A percentile compares a stretch with the other conserved stretches of the same genome.
Conservation (phyloP, 345 rosid species). For the Eucalyptus sideroxylon region DNA sequence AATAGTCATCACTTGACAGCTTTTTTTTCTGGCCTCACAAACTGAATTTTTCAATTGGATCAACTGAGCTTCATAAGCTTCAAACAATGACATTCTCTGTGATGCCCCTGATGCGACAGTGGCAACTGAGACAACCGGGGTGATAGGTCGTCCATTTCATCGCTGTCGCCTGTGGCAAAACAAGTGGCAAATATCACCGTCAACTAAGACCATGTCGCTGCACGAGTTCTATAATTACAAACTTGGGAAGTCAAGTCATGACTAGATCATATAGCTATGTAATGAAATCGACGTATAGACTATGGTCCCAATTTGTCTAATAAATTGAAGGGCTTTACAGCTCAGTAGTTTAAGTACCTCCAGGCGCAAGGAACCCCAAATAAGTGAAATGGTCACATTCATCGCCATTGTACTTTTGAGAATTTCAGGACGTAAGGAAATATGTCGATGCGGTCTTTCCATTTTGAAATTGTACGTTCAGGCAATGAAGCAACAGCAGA, state of each 20-base stretch:
- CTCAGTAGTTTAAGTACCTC: background rate
- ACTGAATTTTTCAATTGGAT: background rate
- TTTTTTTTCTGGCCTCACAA: background rate
- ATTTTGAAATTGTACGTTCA: background rate
- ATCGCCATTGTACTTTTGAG: background rate
- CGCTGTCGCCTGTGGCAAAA: background rate
- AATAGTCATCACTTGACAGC: background rate
- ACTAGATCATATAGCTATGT: background rate
- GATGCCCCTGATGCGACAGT: background rate
- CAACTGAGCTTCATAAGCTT: background rate
- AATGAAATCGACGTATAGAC: background rate
- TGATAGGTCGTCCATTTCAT: background rate
- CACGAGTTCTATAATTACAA: background rate
- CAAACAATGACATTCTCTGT: background rate
- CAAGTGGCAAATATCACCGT: background rate
- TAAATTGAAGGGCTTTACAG: background rate
- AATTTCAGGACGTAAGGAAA: background rate
- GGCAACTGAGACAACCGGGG: background rate
- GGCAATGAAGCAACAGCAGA: background rate
- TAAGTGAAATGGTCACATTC: background rate
- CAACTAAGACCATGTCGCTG: background rate
- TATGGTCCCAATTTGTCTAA: background rate
- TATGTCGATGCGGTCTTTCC: fast-evolving
- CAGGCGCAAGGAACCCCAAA: background rate
- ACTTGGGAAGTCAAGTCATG: background rate